Evolutionary conservation across 805 yeast genomes (phyloP), one percentile per base, ranked within the genome.

Genomic region (Kurtzmaniella cleridarum): DNA sequence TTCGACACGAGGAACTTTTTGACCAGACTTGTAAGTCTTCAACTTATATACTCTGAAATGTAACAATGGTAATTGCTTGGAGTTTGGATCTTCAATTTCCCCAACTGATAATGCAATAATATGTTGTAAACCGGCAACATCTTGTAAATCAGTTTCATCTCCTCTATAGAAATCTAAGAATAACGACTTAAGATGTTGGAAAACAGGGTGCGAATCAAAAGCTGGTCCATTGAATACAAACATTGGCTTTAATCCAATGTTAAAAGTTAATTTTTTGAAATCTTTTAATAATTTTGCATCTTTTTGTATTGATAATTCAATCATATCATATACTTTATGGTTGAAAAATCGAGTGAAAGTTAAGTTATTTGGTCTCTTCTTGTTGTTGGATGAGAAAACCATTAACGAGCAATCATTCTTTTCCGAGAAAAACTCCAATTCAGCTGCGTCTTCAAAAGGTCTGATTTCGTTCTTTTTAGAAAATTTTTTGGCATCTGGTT

Each of bases 101-200:
- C 83, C 81, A 1, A 83, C 81, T 27, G 88, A 78, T 40, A 93
- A 65, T 3, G 95, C 76, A 49, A 93, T 88, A 38, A 93, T 83
- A 59, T 87, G 85, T 63, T 93, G 98, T 49, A 93, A 71, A 35
- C 97, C 97, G 2, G 96, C 95, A 33, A 91, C 95, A 60, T 93
- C 98, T 55, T 88, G 89, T 53, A 84, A 68, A 42, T 78, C 82
- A 17, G 89, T 79, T 39, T 75, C 79, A 49, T 85, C 88, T 34
- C 89, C 98, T 50, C 95, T 75, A 74, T 82, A 93, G 60, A 93
- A 84, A 63, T 93, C 98, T 48, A 93, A 55, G 54, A 93, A 89
- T 48, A 90, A 69, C 0, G 96, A 88, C 65, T 91, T 91, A 47
- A 89, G 57, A 45, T 90, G 96, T 60, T 74, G 78, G 64, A 75